A percentile compares a stretch with the other conserved stretches of the same genome.
Conservation (phyloP, 208 protist genomes). For the Herpetomonas samuelpessoai region DNA sequence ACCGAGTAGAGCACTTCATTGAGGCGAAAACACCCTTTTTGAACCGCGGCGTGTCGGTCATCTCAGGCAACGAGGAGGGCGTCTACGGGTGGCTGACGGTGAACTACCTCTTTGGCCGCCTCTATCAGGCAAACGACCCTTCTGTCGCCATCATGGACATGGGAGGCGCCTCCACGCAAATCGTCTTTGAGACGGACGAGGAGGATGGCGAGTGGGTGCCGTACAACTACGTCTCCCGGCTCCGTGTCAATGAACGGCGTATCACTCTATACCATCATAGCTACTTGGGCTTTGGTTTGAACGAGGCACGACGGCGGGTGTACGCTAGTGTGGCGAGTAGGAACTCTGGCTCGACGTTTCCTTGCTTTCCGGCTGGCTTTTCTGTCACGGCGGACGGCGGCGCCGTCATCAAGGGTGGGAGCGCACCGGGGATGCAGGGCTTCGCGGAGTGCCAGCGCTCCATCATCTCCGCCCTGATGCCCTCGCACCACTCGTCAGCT, state of each 20-base stretch:
- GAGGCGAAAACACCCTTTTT: constrained; percentile 17
- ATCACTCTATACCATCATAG: constrained; percentile 68
- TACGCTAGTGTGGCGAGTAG: background rate
- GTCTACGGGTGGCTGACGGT: constrained; percentile 80
- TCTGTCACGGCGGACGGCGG: background rate
- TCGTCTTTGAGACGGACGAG: constrained; percentile 52
- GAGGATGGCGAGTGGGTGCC: constrained; percentile 33
- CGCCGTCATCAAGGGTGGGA: background rate
- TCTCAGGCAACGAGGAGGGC: constrained; percentile 70
- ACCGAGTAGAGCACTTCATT: constrained; percentile 19
- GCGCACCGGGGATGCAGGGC: background rate
- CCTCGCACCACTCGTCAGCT: background rate
- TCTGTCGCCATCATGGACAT: constrained; percentile 66
- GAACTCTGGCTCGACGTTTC: background rate
- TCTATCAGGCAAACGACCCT: background rate
- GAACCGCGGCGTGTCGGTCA: constrained; percentile 38
- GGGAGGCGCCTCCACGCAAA: constrained; percentile 77
- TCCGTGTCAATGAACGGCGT: constrained; percentile 5
- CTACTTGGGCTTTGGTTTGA: constrained; percentile 77
- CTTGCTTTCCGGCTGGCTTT: background rate
- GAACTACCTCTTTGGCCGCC: constrained; percentile 62
- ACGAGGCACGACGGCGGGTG: constrained; percentile 43
- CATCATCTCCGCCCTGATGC: background rate
- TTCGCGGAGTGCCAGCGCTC: background rate
- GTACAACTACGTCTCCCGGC: constrained; percentile 26